Base-by-base conservation (phyloP, 2,329 filamentous ascomycete genomes). In the Aspergillus aculeatus region DNA sequence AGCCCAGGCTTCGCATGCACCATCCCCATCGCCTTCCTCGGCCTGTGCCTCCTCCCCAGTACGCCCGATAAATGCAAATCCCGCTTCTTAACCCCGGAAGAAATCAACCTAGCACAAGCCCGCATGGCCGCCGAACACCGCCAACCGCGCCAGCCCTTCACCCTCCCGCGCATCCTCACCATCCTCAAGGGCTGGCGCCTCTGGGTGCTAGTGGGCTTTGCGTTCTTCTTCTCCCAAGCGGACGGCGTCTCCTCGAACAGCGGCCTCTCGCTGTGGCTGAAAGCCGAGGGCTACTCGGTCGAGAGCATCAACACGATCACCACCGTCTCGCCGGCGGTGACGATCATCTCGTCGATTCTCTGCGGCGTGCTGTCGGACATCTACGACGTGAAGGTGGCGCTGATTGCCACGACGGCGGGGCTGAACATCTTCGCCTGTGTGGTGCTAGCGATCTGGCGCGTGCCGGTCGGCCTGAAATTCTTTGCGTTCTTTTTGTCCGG, bases 151-250 rank as follows among this genome's bases (percentile, higher is more conserved):
- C 60, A 66, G 24, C 64, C 66, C 1, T 67, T 68, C 21, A 68
- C 63, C 12, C 41, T 59, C 14, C 41, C 63, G 0, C 55, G 50
- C 4, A 47, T 68, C 10, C 6, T 63, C 14, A 19, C 48, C 3
- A 67, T 68, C 16, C 38, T 68, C 2, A 66, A 64, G 12, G 32
- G 32, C 32, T 35, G 32, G 32, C 32, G 32, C 1, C 32, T 35
- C 32, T 35, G 32, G 32, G 32, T 35, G 11, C 12, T 35, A 4
- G 32, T 35, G 4, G 32, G 32, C 5, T 35, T 35, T 5, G 32
- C 66, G 5, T 68, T 67, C 24, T 68, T 68, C 61, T 68, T 67
- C 56, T 67, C 64, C 1, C 66, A 67, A 32, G 66, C 66, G 1
- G 66, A 68, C 14, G 66, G 64, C 1, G 66, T 66, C 32, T 66